Evolutionary conservation across 2,329 filamentous ascomycete genomes (phyloP).

Genomic region (Fusarium tjaetaba): DNA sequence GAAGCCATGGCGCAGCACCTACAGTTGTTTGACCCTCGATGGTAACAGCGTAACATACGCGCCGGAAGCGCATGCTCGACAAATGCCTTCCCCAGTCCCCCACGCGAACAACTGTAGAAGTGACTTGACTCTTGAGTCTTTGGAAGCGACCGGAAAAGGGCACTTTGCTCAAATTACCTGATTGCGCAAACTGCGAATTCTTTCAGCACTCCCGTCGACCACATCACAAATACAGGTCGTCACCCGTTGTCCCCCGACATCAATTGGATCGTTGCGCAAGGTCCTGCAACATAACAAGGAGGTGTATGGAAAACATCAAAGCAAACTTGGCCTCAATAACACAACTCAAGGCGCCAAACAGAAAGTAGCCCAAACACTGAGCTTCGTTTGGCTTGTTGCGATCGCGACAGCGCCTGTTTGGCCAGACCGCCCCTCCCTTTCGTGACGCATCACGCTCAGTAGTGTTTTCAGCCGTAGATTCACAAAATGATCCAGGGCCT

Average conservation of each 20-base stretch:
- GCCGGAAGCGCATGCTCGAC: not conserved
- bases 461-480: not conserved
- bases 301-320: not conserved
- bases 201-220: not conserved
- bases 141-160: not conserved
- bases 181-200: not conserved
- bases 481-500: not conserved
- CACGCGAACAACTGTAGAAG: not conserved
- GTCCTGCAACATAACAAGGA: not conserved
- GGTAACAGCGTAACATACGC: not conserved
- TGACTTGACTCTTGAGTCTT: accelerated
- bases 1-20: not conserved
- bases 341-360: no score
- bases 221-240: not conserved
- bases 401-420: no score
- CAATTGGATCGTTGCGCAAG: not conserved
- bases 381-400: not conserved
- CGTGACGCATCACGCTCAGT: not conserved
- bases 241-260: not conserved
- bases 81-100: no score
- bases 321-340: not conserved
- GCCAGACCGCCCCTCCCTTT: not conserved
- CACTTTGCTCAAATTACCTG: no score
- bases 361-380: not conserved
- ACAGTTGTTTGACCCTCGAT: not conserved